Evolutionary conservation across 371 early-diverging fungal genomes (phyloP).

Genomic region (Rhizopus microsporus): DNA sequence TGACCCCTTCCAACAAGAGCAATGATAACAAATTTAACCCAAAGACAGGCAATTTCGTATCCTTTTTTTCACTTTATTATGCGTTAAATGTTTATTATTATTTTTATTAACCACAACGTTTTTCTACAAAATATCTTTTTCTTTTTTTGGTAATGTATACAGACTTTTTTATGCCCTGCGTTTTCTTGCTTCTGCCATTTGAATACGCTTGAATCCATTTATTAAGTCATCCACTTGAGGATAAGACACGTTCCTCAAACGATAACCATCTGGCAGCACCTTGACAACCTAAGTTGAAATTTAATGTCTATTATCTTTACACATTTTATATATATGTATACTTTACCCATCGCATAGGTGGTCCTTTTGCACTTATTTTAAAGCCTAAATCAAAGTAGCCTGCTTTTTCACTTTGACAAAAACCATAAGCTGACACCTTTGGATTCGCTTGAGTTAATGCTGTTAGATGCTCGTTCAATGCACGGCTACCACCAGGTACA

Average conservation of each 20-base stretch:
- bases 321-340: constrained; percentile 1
- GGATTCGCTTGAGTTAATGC: constrained; percentile 50
- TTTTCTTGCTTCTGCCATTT: constrained; percentile 16
- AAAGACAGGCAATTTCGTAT: no score
- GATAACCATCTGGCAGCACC: constrained; percentile 65
- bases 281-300: constrained; percentile 48
- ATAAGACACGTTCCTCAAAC: constrained; percentile 57
- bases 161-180: constrained; percentile 7
- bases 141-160: no score
- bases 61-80: no score
- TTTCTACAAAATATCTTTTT: no score
- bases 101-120: no score
- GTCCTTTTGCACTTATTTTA: constrained; percentile 41
- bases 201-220: constrained; percentile 64
- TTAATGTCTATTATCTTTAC: not conserved
- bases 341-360: constrained; percentile 43
- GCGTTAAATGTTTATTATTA: no score
- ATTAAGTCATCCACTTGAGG: constrained; percentile 62
- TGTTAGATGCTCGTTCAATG: constrained; percentile 43
- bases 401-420: constrained; percentile 52
- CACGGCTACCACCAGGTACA: constrained; percentile 38
- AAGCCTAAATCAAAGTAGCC: constrained; percentile 58
- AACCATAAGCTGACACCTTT: constrained; percentile 59
- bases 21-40: no score
- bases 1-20: not conserved